Evolutionary conservation across 2,329 filamentous ascomycete genomes (phyloP), one percentile per base, ranked within the genome.

Genomic region (Ramularia collo-cygni): DNA sequence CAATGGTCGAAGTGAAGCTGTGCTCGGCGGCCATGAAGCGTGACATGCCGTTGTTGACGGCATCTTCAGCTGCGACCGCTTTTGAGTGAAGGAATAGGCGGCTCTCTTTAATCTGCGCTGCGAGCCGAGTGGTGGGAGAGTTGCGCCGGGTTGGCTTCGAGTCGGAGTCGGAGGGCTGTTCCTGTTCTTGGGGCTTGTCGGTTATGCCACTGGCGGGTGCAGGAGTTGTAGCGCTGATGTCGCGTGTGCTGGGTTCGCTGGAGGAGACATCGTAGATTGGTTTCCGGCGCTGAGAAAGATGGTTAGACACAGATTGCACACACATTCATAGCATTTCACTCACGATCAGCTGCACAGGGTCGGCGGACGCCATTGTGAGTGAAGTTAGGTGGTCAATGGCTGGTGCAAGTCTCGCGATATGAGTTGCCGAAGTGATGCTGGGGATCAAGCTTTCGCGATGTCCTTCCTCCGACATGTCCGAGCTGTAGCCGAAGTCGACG

Each of bases 41-140:
- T 62, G 87, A 83, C 68, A 95, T 81, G 54, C 83, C 74, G 54
- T 72, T 65, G 73, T 98, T 95, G 67, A 95, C 76, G 57, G 79
- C 76, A 64, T 87, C 81, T 70, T 96, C 90, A 56, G 82, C 78
- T 40, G 72, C 66, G 40, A 81, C 77, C 43, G 84, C 83, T 59
- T 89, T 79, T 37, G 72, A 65, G 71, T 96, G 84, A 31, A 95
- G 71, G 62, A 83, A 83, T 47, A 95, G 72, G 45, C 92, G 87
- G 44, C 76, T 85, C 53, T 74, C 76, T 56, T 85, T 80, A 59
- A 98, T 83, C 62, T 95, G 81, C 24, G 74, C 74, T 43, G 92
- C 87, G 27, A 98, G 77, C 35, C 88, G 83, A 66, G 95, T 89
- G 50, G 92, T 96, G 10, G 88, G 88, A 15, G 88, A 87, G 21